These are phyloP conservation scores for Paracoccidioides lutzii DNA, from an alignment of 2,329 filamentous ascomycete genomes.

Conservation along the genomic window DNA sequence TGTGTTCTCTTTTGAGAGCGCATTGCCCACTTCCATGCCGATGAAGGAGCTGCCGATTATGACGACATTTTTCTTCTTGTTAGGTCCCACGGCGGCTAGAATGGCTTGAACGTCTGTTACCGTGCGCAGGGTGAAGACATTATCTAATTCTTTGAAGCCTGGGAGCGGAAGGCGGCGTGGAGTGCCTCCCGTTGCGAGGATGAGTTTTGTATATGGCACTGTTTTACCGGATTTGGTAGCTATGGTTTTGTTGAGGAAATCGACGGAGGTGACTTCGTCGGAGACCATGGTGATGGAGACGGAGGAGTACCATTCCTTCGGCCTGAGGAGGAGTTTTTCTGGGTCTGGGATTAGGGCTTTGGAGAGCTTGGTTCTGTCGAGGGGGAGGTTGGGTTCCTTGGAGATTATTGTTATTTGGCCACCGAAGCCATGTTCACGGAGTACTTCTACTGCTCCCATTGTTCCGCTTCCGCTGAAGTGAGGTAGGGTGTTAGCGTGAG, in stretches of 20 bases:
- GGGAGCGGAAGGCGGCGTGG: constrained; percentile 63
- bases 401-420: constrained; percentile 74
- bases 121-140: constrained; percentile 73
- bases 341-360: constrained; percentile 79
- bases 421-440: constrained; percentile 68
- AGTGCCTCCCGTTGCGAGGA: constrained; percentile 76
- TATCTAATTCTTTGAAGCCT: constrained; percentile 73
- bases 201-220: constrained; percentile 72
- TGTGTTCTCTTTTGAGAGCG: constrained; percentile 62
- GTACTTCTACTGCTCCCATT: constrained; percentile 65
- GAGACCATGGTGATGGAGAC: constrained; percentile 44
- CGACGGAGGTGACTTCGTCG: constrained; percentile 56
- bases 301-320: constrained; percentile 61
- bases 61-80: constrained; percentile 80
- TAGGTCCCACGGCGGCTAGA: constrained; percentile 55
- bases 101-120: constrained; percentile 70
- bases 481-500: not conserved
- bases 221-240: constrained; percentile 60
- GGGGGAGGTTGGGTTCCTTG: constrained; percentile 70
- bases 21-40: constrained; percentile 91
- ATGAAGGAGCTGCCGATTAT: constrained; percentile 92
- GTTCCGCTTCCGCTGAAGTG: constrained; percentile 59
- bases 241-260: constrained; percentile 63
- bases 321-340: constrained; percentile 63
- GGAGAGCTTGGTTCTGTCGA: constrained; percentile 89